A percentile compares a stretch with the other conserved stretches of the same genome.
These are phyloP conservation scores for Pestalotiopsis sp. DNA, from an alignment of 2,329 filamentous ascomycete species.

Conservation along the genomic window DNA sequence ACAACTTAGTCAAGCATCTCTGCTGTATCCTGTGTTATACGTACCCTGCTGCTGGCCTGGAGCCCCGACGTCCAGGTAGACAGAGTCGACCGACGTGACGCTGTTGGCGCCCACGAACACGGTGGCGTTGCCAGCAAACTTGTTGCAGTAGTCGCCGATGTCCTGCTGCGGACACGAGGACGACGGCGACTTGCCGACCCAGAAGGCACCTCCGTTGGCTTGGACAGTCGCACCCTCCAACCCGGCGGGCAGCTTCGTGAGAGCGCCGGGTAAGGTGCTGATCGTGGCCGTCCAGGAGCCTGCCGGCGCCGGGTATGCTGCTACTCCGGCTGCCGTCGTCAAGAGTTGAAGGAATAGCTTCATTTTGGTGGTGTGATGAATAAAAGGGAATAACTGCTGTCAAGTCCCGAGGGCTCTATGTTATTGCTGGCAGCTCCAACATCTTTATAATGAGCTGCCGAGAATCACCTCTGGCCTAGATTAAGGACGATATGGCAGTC, in stretches of 20 bases:
- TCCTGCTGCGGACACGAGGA: neutral
- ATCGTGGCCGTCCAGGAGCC: neutral
- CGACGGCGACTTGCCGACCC: neutral
- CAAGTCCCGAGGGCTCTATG: too few species aligned
- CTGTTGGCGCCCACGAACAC: neutral
- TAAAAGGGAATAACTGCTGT: too few species aligned
- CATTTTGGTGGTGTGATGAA: too few species aligned
- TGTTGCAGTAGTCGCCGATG: neutral
- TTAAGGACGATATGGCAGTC: neutral
- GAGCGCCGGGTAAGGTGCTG: neutral
- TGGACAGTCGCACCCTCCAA: neutral
- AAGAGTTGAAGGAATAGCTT: too few species aligned
- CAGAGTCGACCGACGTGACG: neutral
- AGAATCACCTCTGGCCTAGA: neutral
- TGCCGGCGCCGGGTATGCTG: neutral
- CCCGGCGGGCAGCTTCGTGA: neutral
- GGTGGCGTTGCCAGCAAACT: neutral
- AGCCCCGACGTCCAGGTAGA: neutral
- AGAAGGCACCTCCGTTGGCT: neutral
- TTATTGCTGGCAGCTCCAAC: neutral
- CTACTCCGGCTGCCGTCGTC: neutral
- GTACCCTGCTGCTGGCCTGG: neutral
- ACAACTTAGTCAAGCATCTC: neutral
- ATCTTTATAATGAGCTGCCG: neutral
- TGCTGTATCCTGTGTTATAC: neutral